Percentiles rank a stretch among this genome's conserved stretches.
Evolutionary conservation across 805 yeast genomes (phyloP).

Genomic region (Candida andamanensis): DNA sequence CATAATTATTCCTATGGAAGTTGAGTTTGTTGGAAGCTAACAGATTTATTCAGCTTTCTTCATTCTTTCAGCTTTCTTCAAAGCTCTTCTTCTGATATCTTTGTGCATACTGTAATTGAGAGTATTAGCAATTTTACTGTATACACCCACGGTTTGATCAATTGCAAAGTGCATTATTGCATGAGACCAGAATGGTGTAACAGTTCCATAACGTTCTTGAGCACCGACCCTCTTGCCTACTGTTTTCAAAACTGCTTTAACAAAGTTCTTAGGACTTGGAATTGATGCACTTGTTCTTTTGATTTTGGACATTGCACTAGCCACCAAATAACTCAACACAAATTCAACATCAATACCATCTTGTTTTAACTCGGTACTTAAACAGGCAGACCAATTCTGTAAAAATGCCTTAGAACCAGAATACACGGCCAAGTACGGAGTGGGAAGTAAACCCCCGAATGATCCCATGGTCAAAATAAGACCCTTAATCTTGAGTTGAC

Average conservation of each 20-base stretch:
- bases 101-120: constrained; percentile 75
- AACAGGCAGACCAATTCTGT: constrained; percentile 87
- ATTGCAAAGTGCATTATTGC: constrained; percentile 85
- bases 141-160: constrained; percentile 78
- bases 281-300: constrained; percentile 67
- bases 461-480: constrained; percentile 93
- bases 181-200: constrained; percentile 91
- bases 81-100: constrained; percentile 75
- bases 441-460: constrained; percentile 89
- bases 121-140: constrained; percentile 60
- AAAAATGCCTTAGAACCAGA: constrained; percentile 95
- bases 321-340: constrained; percentile 81
- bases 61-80: constrained; percentile 55
- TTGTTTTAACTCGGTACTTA: constrained; percentile 75
- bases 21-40: no score
- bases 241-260: constrained; percentile 57
- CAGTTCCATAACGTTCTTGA: constrained; percentile 80
- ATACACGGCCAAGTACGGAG: constrained; percentile 88
- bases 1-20: no score
- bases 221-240: constrained; percentile 90
- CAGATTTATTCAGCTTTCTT: constrained; percentile 3
- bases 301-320: constrained; percentile 94
- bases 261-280: constrained; percentile 81
- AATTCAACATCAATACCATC: constrained; percentile 80
- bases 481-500: constrained; percentile 45